These are phyloP conservation scores for Calonectria henricotiae DNA, from an alignment of 2,329 filamentous ascomycete species.

Conservation along the genomic window DNA sequence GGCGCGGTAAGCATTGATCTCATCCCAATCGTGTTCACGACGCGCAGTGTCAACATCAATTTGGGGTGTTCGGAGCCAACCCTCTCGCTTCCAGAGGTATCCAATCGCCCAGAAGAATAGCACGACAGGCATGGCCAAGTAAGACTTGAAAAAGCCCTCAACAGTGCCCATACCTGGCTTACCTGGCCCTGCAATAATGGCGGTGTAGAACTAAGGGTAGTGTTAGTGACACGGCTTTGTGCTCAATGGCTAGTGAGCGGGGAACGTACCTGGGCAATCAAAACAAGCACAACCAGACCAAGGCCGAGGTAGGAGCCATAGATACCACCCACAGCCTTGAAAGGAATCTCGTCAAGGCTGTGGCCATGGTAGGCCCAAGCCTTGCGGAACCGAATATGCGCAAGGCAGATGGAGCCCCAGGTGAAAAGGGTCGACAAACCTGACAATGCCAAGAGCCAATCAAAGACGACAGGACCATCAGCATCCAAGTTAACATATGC, in stretches of 20 bases:
- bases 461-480: conserved; percentile 70
- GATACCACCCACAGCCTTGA: conserved; percentile 73
- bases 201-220: conserved; percentile 65
- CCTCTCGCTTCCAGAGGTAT: conserved; percentile 77
- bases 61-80: conserved; percentile 72
- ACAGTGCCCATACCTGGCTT: conserved; percentile 59
- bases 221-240: conserved; percentile 27
- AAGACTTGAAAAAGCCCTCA: conserved; percentile 71
- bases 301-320: conserved; percentile 77
- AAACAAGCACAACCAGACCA: conserved; percentile 69
- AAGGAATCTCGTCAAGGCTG: conserved; percentile 78
- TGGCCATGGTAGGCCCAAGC: conserved; percentile 75
- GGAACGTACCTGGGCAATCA: conserved; percentile 68
- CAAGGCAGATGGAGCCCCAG: conserved; percentile 76
- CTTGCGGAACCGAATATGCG: conserved; percentile 76
- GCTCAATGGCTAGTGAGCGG: neutral
- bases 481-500: conserved; percentile 65
- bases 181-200: conserved; percentile 60
- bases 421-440: conserved; percentile 77
- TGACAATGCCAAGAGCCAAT: conserved; percentile 77
- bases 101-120: conserved; percentile 72
- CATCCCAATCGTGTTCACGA: conserved; percentile 77
- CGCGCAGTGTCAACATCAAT: conserved; percentile 81
- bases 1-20: conserved; percentile 71
- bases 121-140: conserved; percentile 71